Evolutionary conservation across 2,329 filamentous ascomycete genomes (phyloP), one percentile per base, ranked within the genome.

Genomic region (Trichoderma afroharzianum): DNA sequence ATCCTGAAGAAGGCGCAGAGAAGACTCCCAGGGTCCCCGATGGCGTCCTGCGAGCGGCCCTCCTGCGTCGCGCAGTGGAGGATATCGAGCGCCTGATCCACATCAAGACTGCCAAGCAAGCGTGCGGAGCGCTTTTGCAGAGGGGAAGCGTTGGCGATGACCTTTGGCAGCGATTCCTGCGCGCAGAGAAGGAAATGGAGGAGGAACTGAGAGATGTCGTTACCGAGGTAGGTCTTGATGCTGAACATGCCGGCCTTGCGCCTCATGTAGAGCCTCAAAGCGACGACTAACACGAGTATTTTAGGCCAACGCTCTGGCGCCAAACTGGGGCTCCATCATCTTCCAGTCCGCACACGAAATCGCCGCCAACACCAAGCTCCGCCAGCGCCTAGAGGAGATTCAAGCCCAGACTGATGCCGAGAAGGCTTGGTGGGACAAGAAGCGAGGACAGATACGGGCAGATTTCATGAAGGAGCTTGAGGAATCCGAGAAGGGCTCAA

Each of bases 341-440:
- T 99, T 99, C 88, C 96, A 99, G 82, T 95, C 93, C 59, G 96
- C 96, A 70, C 97, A 97, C 82, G 96, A 99, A 82, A 98, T 99
- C 82, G 90, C 92, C 72, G 92, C 94, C 79, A 98, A 98, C 83
- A 88, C 89, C 55, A 83, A 90, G 61, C 88, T 97, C 78, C 92
- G 94, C 75, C 86, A 91, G 75, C 88, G 91, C 63, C 86, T 97
- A 24, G 88, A 91, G 61, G 92, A 94, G 74, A 90, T 97, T 72
- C 90, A 95, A 77, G 83, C 85, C 32, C 91, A 93, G 78, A 85
- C 90, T 2, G 86, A 88, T 11, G 85, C 89, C 53, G 96, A 98
- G 83, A 93, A 92, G 83, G 87, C 91, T 78, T 97, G 94, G 94
- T 99, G 96, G 96, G 93, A 94, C 80, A 93, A 93, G 85, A 92